phyloP scores from a whole-genome alignment of 2,329 filamentous ascomycete genomes.

The Tympanopsis confertula region DNA sequence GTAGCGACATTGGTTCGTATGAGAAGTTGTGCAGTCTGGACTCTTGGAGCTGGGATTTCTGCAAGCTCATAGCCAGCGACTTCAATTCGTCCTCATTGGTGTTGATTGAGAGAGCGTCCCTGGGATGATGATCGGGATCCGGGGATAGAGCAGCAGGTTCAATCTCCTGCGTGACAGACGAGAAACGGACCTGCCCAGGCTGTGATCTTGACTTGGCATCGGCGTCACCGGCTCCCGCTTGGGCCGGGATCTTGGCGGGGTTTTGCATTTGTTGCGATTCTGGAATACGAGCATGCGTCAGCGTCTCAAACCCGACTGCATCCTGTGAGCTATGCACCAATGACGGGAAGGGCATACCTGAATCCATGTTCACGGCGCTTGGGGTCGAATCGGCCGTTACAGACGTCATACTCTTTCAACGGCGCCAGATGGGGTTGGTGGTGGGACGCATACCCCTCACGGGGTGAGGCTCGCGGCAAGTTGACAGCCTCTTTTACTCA shows the following conservation, averaged over 20 bases:
- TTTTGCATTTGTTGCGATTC: background rate
- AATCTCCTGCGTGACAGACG: background rate
- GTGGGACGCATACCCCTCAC: background rate
- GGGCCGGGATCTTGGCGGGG: background rate
- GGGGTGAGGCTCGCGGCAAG: too few relatives aligned
- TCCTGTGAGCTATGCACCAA: too few relatives aligned
- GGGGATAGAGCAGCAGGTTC: background rate
- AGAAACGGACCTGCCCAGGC: background rate
- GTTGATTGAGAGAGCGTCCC: slow-evolving; percentile 19
- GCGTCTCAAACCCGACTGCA: too few relatives aligned
- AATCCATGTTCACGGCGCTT: too few relatives aligned
- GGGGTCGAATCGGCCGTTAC: too few relatives aligned
- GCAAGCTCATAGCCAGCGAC: slow-evolving; percentile 60
- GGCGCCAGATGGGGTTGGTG: too few relatives aligned
- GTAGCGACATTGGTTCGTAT: slow-evolving; percentile 83
- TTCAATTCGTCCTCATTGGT: slow-evolving; percentile 53
- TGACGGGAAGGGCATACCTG: too few relatives aligned
- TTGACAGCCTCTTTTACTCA: too few relatives aligned
- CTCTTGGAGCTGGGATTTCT: slow-evolving; percentile 68
- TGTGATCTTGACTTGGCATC: background rate
- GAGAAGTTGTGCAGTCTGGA: slow-evolving; percentile 74
- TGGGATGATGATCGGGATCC: background rate
- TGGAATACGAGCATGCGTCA: too few relatives aligned
- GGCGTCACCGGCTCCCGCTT: background rate
- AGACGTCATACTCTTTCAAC: background rate